Conservation (phyloP, 768 basidiomycete genomes). For the Tulasnella sp. region DNA sequence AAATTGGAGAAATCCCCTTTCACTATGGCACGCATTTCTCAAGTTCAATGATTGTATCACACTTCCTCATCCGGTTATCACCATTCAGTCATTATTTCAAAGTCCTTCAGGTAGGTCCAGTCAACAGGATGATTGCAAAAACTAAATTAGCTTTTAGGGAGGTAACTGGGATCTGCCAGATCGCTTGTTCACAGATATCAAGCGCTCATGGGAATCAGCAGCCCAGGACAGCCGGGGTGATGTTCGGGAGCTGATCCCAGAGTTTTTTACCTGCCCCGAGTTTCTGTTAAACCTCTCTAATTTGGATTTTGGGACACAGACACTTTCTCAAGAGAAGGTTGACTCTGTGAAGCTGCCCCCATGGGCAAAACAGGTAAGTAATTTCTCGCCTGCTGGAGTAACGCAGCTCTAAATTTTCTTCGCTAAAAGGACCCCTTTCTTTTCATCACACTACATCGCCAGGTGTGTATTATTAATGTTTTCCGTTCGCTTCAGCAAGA, state of each 20-base stretch:
- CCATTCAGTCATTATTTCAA: constrained; percentile 95
- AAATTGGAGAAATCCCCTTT: constrained; percentile 78
- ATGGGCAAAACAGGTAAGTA: constrained; percentile 53
- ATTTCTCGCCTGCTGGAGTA: neutral
- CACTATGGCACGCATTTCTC: constrained; percentile 93
- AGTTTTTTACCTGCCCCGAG: constrained; percentile 79
- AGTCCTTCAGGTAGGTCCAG: constrained; percentile 46
- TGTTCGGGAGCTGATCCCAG: constrained; percentile 85
- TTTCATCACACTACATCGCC: constrained; percentile 67
- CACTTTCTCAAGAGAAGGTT: constrained; percentile 62
- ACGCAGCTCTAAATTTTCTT: neutral
- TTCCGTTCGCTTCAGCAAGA: neutral
- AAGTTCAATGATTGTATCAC: constrained; percentile 94
- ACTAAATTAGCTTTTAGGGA: constrained; percentile 38
- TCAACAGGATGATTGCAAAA: neutral
- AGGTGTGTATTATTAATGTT: constrained; percentile 30
- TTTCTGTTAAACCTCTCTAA: constrained; percentile 72
- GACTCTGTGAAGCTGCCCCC: constrained; percentile 80
- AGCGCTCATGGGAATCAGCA: constrained; percentile 73
- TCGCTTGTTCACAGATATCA: constrained; percentile 70
- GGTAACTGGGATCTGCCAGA: constrained; percentile 93
- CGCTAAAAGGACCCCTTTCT: constrained; percentile 50
- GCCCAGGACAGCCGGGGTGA: constrained; percentile 79
- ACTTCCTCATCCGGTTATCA: constrained; percentile 77
- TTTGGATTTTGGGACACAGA: constrained; percentile 65